Conservation (phyloP, 2,329 filamentous ascomycete genomes). For the Botrytis elliptica region DNA sequence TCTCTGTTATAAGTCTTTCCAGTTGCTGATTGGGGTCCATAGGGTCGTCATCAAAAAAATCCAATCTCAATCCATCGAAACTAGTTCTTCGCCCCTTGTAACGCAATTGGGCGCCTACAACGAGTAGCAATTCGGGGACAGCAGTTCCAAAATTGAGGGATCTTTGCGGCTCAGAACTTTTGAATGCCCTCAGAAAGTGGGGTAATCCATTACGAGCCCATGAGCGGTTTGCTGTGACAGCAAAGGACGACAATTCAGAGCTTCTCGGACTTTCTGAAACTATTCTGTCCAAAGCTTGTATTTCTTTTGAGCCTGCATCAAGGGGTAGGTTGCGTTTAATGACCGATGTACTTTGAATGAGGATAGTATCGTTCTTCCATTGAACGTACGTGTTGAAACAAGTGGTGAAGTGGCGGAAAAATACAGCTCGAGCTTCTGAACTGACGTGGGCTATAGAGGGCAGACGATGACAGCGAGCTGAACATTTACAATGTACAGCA, state of each 20-base stretch:
- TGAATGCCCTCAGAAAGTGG: not conserved
- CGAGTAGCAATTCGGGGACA: not conserved
- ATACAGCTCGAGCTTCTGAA: not conserved
- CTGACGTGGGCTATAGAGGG: conserved; percentile 4
- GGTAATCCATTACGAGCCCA: not conserved
- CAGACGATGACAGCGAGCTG: not conserved
- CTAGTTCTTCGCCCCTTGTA: not conserved
- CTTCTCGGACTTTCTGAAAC: not conserved
- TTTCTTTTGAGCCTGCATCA: not conserved
- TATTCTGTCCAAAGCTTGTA: not conserved
- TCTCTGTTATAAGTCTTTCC: not conserved
- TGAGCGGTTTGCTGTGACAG: not conserved
- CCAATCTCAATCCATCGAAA: not conserved
- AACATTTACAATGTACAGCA: not conserved
- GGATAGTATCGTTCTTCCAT: conserved; percentile 5
- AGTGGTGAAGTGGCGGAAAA: not conserved
- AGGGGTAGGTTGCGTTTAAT: not conserved
- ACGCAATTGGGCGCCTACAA: not conserved
- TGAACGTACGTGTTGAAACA: conserved; percentile 9
- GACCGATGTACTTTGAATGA: conserved; percentile 2
- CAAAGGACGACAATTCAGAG: not conserved
- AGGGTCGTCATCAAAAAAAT: not conserved
- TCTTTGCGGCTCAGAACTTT: not conserved
- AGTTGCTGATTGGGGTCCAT: not conserved
- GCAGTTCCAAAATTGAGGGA: not conserved